A percentile compares a stretch with the other conserved stretches of the same genome.
Conservation (phyloP, 352 stramenopile species). For the Hyaloperonospora brassicae region DNA sequence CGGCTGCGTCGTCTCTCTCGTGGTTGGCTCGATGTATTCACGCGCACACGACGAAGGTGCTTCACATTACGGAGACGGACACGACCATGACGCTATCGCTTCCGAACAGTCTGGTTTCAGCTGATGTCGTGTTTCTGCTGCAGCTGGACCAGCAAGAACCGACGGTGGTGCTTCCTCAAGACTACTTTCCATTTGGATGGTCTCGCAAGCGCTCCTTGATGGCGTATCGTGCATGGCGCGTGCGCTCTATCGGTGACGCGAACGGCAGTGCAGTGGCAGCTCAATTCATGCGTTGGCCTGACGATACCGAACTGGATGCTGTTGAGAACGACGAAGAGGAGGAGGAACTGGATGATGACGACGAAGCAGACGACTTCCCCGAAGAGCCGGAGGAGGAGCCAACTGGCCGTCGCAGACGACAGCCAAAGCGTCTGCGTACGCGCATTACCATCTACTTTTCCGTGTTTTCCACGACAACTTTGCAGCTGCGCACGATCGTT, state of each 20-base stretch:
- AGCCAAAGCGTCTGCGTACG: constrained; percentile 34
- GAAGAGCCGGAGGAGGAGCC: constrained; percentile 49
- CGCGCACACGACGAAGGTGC: constrained; percentile 40
- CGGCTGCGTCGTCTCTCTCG: constrained; percentile 25
- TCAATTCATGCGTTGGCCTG: constrained; percentile 63
- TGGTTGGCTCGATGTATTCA: constrained; percentile 55
- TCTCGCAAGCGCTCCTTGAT: constrained; percentile 42
- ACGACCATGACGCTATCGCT: constrained; percentile 51
- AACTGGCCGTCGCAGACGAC: constrained; percentile 16
- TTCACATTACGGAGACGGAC: constrained; percentile 53
- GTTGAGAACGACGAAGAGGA: constrained; percentile 38
- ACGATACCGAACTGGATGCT: constrained; percentile 21
- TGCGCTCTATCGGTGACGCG: constrained; percentile 39
- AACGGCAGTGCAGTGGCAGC: constrained; percentile 43
- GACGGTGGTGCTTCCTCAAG: constrained; percentile 34
- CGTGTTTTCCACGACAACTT: constrained; percentile 31
- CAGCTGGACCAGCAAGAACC: constrained; percentile 41
- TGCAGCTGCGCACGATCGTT: constrained; percentile 57
- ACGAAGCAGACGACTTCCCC: constrained; percentile 27
- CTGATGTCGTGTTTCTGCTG: constrained; percentile 38
- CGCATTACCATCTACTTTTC: constrained; percentile 63
- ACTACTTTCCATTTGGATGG: constrained; percentile 57
- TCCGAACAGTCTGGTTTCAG: constrained; percentile 52
- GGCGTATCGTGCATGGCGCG: constrained; percentile 59
- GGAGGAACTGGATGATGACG: constrained; percentile 30